These are phyloP conservation scores for Yamadazyma siamensis DNA, from an alignment of 1,139 yeast genomes.

Conservation along the genomic window DNA sequence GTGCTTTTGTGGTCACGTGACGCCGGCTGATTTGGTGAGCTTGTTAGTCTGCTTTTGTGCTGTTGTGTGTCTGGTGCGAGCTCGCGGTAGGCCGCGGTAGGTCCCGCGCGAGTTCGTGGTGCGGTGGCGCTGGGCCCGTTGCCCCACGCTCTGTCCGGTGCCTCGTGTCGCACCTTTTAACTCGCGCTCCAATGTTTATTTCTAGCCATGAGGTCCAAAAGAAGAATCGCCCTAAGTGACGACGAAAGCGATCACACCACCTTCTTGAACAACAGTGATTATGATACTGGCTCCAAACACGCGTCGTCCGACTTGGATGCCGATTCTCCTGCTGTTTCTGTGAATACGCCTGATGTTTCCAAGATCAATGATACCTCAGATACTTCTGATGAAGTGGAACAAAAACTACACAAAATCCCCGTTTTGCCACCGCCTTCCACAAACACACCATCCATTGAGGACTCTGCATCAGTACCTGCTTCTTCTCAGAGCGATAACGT, in stretches of 20 bases:
- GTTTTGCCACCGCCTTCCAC: constrained; percentile 1
- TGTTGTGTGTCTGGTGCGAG: no score
- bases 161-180: no score
- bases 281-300: constrained; percentile 5
- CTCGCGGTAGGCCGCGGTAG: no score
- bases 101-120: no score
- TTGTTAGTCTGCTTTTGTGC: no score
- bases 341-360: constrained; percentile 9
- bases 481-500: no score
- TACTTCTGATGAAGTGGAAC: constrained; percentile 14
- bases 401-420: constrained; percentile 5
- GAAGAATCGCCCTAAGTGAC: constrained; percentile 13
- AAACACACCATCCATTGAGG: constrained; percentile 1
- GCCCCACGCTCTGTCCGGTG: no score
- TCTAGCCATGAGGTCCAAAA: constrained; percentile 9
- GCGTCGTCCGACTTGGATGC: constrained; percentile 1
- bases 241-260: constrained; percentile 16
- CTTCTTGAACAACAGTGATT: constrained; percentile 44
- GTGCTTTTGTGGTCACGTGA: no score
- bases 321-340: constrained; percentile 7
- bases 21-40: no score
- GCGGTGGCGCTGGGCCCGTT: no score
- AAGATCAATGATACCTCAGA: constrained; percentile 16
- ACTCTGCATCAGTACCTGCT: no score
- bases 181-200: no score